Evolutionary conservation across 2,329 filamentous ascomycete species (phyloP).

Genomic region (Exserohilum rostratum): DNA sequence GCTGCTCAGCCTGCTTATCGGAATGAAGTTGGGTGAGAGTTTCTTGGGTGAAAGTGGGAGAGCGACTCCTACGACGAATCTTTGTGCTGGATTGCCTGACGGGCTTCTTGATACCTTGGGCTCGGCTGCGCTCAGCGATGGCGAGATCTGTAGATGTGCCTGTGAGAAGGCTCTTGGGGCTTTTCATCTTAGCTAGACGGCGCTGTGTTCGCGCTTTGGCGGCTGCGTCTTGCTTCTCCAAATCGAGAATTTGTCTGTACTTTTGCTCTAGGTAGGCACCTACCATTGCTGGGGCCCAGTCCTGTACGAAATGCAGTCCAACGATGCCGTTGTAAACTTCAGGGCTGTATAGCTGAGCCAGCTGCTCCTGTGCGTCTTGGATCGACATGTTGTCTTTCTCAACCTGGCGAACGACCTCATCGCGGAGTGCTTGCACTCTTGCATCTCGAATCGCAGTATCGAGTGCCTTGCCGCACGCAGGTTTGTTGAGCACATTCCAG

Average conservation of each 20-base stretch:
- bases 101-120: background rate
- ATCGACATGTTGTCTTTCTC: constrained; percentile 15
- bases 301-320: constrained; percentile 30
- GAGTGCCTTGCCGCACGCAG: constrained; percentile 29
- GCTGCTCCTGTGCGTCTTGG: constrained; percentile 18
- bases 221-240: constrained; percentile 26
- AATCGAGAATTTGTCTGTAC: constrained; percentile 30
- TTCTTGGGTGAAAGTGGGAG: background rate
- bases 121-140: too few relatives aligned
- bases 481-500: constrained; percentile 37
- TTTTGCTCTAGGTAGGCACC: constrained; percentile 33
- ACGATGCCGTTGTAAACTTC: constrained; percentile 16
- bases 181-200: constrained; percentile 10
- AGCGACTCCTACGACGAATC: background rate
- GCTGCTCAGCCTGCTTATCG: background rate
- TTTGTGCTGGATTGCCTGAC: background rate
- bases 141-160: too few relatives aligned
- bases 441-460: constrained; percentile 33
- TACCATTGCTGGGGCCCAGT: constrained; percentile 35
- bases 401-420: constrained; percentile 22
- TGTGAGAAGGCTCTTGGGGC: background rate
- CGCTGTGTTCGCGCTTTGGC: constrained; percentile 8
- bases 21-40: background rate
- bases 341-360: constrained; percentile 24
- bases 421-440: constrained; percentile 22